Conservation (phyloP, 164 flowering plant genomes). For the Annona squamosa region DNA sequence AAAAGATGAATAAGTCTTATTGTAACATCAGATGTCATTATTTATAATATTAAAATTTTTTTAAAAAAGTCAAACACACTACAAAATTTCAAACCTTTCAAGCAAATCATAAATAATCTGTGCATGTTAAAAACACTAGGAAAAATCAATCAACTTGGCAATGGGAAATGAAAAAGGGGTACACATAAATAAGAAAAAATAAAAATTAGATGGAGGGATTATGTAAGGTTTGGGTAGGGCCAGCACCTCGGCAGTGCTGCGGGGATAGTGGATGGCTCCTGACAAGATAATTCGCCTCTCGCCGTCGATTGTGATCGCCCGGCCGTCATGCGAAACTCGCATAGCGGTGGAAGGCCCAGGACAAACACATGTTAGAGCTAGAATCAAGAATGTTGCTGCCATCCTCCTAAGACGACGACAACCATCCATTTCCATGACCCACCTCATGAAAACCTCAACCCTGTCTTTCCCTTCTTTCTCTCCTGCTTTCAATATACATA, state of each 20-base stretch:
- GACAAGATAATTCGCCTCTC: conserved; percentile 4
- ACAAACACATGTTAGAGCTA: neutral
- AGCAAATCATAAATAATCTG: too few relatives aligned
- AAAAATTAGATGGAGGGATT: neutral
- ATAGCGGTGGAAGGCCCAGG: neutral
- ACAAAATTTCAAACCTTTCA: too few relatives aligned
- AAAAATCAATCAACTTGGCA: too few relatives aligned
- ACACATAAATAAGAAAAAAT: too few relatives aligned
- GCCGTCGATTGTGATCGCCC: conserved; percentile 11
- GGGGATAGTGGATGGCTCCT: conserved; percentile 12
- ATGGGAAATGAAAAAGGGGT: too few relatives aligned
- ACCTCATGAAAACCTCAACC: too few relatives aligned
- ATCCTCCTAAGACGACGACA: too few relatives aligned
- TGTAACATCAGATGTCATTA: too few relatives aligned
- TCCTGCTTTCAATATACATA: too few relatives aligned
- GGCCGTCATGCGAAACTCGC: conserved; percentile 8
- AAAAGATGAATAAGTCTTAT: too few relatives aligned
- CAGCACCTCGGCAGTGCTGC: conserved; percentile 10
- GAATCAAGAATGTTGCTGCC: neutral
- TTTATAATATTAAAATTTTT: neutral
- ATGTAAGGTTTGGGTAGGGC: neutral
- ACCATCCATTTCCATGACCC: neutral
- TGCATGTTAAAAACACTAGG: too few relatives aligned
- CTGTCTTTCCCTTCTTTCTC: too few relatives aligned
- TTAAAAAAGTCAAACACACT: neutral